Percentiles rank a stretch among this genome's conserved stretches.
These are phyloP conservation scores for Saccharomycopsis sp. DNA, from an alignment of 805 yeast species.

Conservation along the genomic window DNA sequence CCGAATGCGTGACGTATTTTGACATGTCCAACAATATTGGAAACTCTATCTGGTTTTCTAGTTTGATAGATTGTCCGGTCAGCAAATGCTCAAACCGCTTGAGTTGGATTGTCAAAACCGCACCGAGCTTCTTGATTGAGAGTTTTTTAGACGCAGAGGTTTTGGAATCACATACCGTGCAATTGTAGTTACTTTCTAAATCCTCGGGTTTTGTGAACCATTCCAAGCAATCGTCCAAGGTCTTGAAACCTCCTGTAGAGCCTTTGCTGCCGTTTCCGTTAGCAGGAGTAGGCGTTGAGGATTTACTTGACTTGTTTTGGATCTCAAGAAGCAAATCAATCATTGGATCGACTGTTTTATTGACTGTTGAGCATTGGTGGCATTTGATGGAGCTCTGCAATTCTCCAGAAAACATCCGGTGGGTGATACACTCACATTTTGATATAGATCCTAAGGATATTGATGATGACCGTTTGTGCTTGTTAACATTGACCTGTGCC, in stretches of 20 bases:
- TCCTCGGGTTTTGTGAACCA: constrained; percentile 74
- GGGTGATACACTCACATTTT: constrained; percentile 72
- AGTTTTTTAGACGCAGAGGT: constrained; percentile 70
- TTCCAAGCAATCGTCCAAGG: constrained; percentile 57
- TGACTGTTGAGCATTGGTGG: constrained; percentile 53
- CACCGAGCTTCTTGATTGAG: constrained; percentile 61
- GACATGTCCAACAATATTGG: constrained; percentile 71
- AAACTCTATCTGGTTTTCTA: constrained; percentile 66
- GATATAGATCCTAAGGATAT: constrained; percentile 12
- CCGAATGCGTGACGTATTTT: constrained; percentile 38
- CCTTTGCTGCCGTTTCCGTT: constrained; percentile 21
- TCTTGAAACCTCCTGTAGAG: constrained; percentile 23
- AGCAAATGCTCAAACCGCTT: constrained; percentile 44
- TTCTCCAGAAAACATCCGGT: constrained; percentile 76
- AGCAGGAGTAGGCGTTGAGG: constrained; percentile 3
- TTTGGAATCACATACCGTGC: constrained; percentile 55
- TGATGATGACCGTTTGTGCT: constrained; percentile 18
- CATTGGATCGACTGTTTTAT: constrained; percentile 72
- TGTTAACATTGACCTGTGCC: constrained; percentile 18
- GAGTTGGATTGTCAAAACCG: constrained; percentile 75
- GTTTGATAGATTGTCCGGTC: constrained; percentile 48
- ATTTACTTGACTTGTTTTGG: constrained; percentile 29
- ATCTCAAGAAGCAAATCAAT: constrained; percentile 84
- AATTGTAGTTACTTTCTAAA: constrained; percentile 66
- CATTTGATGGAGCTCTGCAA: constrained; percentile 77